Evolutionary conservation across 805 yeast genomes (phyloP).

Genomic region (Ogataea trehaloabstinens): DNA sequence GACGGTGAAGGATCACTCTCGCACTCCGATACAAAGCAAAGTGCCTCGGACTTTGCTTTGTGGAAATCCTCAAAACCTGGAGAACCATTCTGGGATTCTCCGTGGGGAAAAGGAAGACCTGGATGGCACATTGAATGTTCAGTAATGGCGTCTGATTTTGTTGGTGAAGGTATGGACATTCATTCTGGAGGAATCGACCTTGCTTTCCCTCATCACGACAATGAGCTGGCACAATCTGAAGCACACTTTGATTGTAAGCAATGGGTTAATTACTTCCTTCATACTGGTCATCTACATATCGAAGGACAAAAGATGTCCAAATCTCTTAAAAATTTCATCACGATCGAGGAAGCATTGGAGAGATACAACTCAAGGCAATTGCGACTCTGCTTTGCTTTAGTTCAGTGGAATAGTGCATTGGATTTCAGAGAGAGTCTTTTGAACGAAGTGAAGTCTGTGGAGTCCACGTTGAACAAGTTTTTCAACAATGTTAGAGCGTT

Average conservation of each 20-base stretch:
- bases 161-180: slow-evolving; percentile 83
- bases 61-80: slow-evolving; percentile 98
- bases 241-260: slow-evolving; percentile 86
- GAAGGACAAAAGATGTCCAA: slow-evolving; percentile 99
- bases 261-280: slow-evolving; percentile 97
- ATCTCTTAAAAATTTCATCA: slow-evolving; percentile 90
- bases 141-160: slow-evolving; percentile 92
- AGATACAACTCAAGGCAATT: slow-evolving; percentile 76
- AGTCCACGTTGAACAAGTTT: slow-evolving; percentile 73
- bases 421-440: slow-evolving; percentile 86
- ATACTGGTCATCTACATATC: slow-evolving; percentile 95
- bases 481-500: slow-evolving; percentile 87
- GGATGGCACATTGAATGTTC: slow-evolving; percentile 99
- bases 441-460: slow-evolving; percentile 73
- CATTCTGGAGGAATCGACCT: slow-evolving; percentile 97
- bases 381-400: slow-evolving; percentile 85
- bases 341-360: slow-evolving; percentile 84
- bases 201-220: slow-evolving; percentile 99
- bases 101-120: slow-evolving; percentile 97
- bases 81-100: slow-evolving; percentile 93
- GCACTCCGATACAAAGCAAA: slow-evolving; percentile 57
- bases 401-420: slow-evolving; percentile 88
- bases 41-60: slow-evolving; percentile 85
- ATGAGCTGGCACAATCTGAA: slow-evolving; percentile 95
- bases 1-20: slow-evolving; percentile 92